Base-by-base conservation (phyloP, 1,284 basidiomycete species). In the Sanghuangporus sanghuang region DNA sequence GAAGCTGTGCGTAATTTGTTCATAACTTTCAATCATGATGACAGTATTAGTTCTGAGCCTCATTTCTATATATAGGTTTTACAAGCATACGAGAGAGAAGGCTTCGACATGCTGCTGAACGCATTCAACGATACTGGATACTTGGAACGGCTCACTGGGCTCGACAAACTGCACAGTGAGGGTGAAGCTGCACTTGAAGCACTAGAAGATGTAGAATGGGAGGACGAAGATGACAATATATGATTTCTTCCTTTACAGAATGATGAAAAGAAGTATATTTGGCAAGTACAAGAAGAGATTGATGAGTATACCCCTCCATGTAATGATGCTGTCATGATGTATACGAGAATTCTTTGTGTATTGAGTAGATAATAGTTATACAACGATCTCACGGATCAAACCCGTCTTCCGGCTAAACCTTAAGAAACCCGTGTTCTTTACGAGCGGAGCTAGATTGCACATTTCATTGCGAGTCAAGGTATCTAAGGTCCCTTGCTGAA, bases 51-150 rank as follows among this genome's bases (percentile, higher is more conserved):
- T 27, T n/a, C 32, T 35, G 12, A 38, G 6, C 16, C 2, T 27
- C 27, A 9, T 32, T 5, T 11, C 16, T 2, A 32, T 16, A 36
- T 32, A 35, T 68, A 94, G 92, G 85, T 96, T 2, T 64, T 96
- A 23, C 73, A 83, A 11, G 90, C 86, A 18, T 98, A 96, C 72
- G 86, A 89, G 67, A 76, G 74, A 9, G 76, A 85, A 38, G 94
- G 95, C 0, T 92, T 94, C 68, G 80, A 80, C 7, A 90, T 98
- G 86, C 75, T 98, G 4, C 72, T 90, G 21, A 77, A 83, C 61
- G 96, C 90, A 0, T 96, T 95, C 75, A 94, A 96, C 68, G 93
- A 97, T 67, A 76, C 82, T 1, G 87, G 88, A 53, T 95, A 87
- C 71, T 77, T 98, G 36, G 94, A 96, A 76, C 75, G 76, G 63